Evolutionary conservation across 2,329 filamentous ascomycete species (phyloP).

Genomic region (Botrytis aclada): DNA sequence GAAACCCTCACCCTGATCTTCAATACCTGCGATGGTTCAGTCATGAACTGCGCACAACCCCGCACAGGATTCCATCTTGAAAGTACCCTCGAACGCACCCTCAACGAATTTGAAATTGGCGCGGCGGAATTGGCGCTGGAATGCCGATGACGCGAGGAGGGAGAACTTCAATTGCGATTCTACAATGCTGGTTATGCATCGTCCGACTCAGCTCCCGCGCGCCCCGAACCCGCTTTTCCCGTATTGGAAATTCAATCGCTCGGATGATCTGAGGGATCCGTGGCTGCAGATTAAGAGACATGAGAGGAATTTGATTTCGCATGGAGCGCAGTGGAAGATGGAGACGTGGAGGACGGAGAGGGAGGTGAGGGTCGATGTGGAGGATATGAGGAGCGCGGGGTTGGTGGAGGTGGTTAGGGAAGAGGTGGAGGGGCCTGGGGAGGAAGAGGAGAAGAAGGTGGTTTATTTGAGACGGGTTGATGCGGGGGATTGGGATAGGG

Average conservation of each 20-base stretch:
- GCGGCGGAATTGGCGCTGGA: background rate
- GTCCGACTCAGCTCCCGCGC: background rate
- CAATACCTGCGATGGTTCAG: background rate
- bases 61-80: background rate
- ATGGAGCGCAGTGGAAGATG: background rate
- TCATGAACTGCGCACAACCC: background rate
- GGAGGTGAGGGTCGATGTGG: background rate
- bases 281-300: background rate
- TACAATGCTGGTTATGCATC: background rate
- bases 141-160: background rate
- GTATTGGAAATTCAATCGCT: background rate
- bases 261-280: background rate
- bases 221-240: background rate
- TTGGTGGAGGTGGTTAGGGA: background rate
- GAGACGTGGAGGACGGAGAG: background rate
- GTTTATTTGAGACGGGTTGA: no score
- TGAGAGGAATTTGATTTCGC: background rate
- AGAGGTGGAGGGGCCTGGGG: no score
- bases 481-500: no score
- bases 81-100: fast-evolving
- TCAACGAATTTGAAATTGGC: background rate
- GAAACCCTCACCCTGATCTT: background rate
- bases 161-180: background rate
- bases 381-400: background rate
- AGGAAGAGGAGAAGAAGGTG: no score